Percentiles rank a stretch among this genome's conserved stretches.
Evolutionary conservation across 192 early-diverging fungal species (phyloP).

Genomic region (Gryganskiella cystojenkinii): DNA sequence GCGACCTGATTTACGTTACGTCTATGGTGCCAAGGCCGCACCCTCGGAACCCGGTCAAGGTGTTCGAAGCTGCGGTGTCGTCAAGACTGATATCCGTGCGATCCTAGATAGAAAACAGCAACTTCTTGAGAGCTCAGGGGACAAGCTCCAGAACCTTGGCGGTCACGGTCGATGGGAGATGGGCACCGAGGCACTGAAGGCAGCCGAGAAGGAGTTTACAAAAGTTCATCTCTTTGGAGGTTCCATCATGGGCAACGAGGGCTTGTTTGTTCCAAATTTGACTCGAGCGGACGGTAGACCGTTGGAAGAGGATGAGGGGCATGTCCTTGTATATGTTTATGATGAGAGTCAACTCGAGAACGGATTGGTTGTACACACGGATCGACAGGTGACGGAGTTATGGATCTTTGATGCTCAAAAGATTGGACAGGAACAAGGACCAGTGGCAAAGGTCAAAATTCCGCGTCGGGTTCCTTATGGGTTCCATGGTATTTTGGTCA

Average conservation of each 20-base stretch:
- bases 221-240: slow-evolving; percentile 20
- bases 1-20: slow-evolving; percentile 26
- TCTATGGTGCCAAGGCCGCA: slow-evolving; percentile 15
- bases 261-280: slow-evolving; percentile 29
- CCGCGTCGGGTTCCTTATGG: slow-evolving; percentile 39
- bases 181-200: slow-evolving; percentile 11
- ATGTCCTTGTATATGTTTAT: slow-evolving; percentile 40
- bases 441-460: slow-evolving; percentile 33
- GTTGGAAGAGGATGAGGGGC: slow-evolving; percentile 26
- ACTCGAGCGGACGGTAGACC: slow-evolving; percentile 10
- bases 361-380: slow-evolving; percentile 7
- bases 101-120: slow-evolving; percentile 10
- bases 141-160: slow-evolving; percentile 8
- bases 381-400: slow-evolving; percentile 30
- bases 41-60: slow-evolving; percentile 4
- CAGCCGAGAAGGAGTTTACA: background rate
- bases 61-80: slow-evolving; percentile 15
- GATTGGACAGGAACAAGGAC: slow-evolving; percentile 24
- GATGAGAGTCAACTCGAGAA: slow-evolving; percentile 36
- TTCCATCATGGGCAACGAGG: slow-evolving; percentile 20
- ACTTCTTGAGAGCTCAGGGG: background rate
- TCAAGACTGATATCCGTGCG: slow-evolving; percentile 30
- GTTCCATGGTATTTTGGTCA: slow-evolving; percentile 36
- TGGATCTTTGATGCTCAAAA: slow-evolving; percentile 48
- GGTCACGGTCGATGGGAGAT: slow-evolving; percentile 30